Evolutionary conservation across 495 filamentous ascomycete species (phyloP).

Genomic region (Penicillium malachiteum): DNA sequence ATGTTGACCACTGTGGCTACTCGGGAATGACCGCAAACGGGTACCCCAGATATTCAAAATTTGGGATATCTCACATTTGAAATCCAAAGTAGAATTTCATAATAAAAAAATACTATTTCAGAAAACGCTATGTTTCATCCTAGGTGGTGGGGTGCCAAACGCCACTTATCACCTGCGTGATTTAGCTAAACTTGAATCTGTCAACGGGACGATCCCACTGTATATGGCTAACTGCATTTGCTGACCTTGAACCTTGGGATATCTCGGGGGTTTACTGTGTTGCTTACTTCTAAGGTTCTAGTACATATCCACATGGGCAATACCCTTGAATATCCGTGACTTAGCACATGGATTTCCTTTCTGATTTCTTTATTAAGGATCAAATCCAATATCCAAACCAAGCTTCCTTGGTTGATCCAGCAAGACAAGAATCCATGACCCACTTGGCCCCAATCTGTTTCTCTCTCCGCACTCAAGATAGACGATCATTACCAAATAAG

Average conservation of each 20-base stretch:
- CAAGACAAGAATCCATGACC: conserved; percentile 6
- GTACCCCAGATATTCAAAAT: too few relatives aligned
- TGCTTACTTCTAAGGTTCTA: too few relatives aligned
- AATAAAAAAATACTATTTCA: not conserved
- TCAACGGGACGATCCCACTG: conserved; percentile 20
- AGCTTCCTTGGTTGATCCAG: conserved; percentile 6
- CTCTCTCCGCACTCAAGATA: conserved; percentile 28
- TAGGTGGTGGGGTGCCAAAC: not conserved
- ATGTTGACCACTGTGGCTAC: too few relatives aligned
- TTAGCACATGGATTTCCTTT: too few relatives aligned
- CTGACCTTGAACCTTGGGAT: not conserved
- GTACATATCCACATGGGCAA: not conserved
- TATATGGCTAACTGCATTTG: not conserved
- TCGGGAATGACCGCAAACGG: not conserved
- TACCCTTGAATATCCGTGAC: too few relatives aligned
- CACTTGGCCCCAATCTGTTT: conserved; percentile 17
- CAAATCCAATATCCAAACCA: not conserved
- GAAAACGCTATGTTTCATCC: conserved; percentile 3
- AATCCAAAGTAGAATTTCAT: not conserved
- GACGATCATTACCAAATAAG: conserved; percentile 17
- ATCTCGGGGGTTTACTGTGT: too few relatives aligned
- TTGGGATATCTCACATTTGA: too few relatives aligned
- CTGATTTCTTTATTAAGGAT: too few relatives aligned
- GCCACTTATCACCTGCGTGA: conserved; percentile 21
- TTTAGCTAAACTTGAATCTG: conserved; percentile 9